Conservation (phyloP, 2,329 filamentous ascomycete genomes). For the Mollisia scopiformis region DNA sequence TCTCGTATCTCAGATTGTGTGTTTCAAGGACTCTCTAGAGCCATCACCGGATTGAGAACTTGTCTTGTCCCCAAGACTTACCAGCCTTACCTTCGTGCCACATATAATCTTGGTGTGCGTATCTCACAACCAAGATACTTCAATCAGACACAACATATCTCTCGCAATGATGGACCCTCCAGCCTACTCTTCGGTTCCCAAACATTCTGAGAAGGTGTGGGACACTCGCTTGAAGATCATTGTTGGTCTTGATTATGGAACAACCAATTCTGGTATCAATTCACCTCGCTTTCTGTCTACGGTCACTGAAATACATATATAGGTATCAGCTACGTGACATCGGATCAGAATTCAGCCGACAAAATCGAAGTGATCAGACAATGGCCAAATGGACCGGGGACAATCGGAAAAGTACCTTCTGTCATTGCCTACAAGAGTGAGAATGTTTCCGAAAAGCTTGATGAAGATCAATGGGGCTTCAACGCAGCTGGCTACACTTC, state of each 20-base stretch:
- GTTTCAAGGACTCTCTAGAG: too few species aligned
- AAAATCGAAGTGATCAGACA: slow-evolving; percentile 4
- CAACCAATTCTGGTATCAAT: slow-evolving; percentile 3
- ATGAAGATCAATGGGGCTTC: slow-evolving; percentile 6
- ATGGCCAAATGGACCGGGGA: slow-evolving; percentile 2
- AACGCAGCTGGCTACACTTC: slow-evolving; percentile 1
- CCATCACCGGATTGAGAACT: too few species aligned
- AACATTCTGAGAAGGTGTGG: background rate
- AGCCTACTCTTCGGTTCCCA: background rate
- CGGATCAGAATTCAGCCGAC: slow-evolving; percentile 3
- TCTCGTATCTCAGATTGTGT: too few species aligned
- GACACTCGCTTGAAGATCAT: slow-evolving; percentile 8
- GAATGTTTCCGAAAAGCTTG: background rate
- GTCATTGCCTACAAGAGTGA: slow-evolving; percentile 1
- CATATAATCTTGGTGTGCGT: too few species aligned
- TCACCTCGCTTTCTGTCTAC: background rate
- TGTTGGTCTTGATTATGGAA: slow-evolving; percentile 10
- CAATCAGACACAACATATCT: background rate
- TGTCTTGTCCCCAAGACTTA: too few species aligned
- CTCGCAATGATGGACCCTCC: background rate
- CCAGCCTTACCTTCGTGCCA: too few species aligned
- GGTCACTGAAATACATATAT: background rate
- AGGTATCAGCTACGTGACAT: slow-evolving; percentile 8
- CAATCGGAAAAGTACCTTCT: slow-evolving; percentile 1
- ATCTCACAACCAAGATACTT: background rate